Evolutionary conservation across 768 basidiomycete genomes (phyloP), one percentile per base, ranked within the genome.

Genomic region (Rossbeevera mucosa): DNA sequence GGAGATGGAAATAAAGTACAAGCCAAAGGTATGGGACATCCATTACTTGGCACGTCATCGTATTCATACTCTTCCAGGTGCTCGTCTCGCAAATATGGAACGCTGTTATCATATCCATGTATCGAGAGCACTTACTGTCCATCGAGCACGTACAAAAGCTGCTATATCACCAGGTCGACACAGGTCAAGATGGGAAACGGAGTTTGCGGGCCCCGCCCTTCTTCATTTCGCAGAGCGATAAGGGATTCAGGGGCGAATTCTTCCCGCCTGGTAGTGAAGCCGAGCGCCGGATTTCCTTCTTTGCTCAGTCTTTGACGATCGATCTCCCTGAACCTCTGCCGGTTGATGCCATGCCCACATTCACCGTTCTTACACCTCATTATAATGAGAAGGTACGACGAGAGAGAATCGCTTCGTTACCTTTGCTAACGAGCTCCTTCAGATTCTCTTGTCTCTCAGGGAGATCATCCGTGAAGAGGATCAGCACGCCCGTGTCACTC

Each of bases 81-180:
- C 80, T 99, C 36, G 95, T 99, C 41, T 96, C 94, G 14, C 96
- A 97, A 72, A 94, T 99, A 50, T 98, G 96, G 96, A 99, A 99
- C 67, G 96, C 96, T 21, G 86, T 99, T 73, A 96, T 99, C 72
- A 98, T 99, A 60, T 98, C 95, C 13, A 99, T 99, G 96, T 99
- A 98, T 71, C 86, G 96, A 64, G 96, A 99, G 69, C 96, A 98
- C 67, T 71, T 99, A n/a, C 76, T 98, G 30, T 97, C 94, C 44
- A 99, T 99, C 64, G 94, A 97, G 61, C 96, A 99, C 62, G 95
- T 99, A 38, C 96, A 99, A 74, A 96, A 95, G 68, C 74, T 98
- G 11, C 82, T 98, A 8, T 98, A 99, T 61, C 96, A 98, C 69
- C 96, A 99, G 67, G 90, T 98, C 26, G 93, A 95, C 59, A 77